Base-by-base conservation (phyloP, 345 rosid species). In the Linum usitatissimum region DNA sequence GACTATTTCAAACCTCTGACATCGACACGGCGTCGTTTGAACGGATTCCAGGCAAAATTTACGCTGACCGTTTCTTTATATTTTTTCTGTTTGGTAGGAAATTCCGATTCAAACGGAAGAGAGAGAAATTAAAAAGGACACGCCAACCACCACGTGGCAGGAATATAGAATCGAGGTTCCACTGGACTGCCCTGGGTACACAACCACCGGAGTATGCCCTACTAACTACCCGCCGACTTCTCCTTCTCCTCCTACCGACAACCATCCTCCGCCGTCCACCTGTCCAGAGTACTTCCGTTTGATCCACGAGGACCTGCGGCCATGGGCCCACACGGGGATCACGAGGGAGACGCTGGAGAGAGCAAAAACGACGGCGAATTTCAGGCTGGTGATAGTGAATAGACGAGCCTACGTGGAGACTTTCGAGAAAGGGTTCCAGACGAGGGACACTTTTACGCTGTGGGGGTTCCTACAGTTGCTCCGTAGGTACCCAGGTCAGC, bases 121-220 rank as follows among this genome's bases (percentile, higher is more conserved):
- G 58, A 45, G 23, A 23, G 65, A 78, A 4, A 9, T 55, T 0
- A 7, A 62, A 21, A 56, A 13, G 1, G 0, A 36, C 12, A 38
- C 9, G 18, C 5, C 70, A 9, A 30, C 62, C 20, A 23, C 42
- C 7, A 2, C 49, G 13, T 4, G 54, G 58, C 53, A 63, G 13
- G 6, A 1, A 6, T n/a, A 14, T 31, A 76, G 58, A 65, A 15
- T 75, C 3, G 77, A 77, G 20, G 20, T 75, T 60, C 84, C 85
- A 63, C 81, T 80, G 23, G 68, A 82, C 66, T 84, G 93, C 78
- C 64, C 67, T 39, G 72, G 57, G 13, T 64, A 57, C 18, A 66
- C 68, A 69, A 70, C 31, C 64, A 74, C 71, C 6, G 17, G 68
- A 65, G 28, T 66, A 31, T 84, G 93, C 66, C 87, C 87, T 39